phyloP scores from a whole-genome alignment of 495 filamentous ascomycete species.

The Neurospora discreta region DNA sequence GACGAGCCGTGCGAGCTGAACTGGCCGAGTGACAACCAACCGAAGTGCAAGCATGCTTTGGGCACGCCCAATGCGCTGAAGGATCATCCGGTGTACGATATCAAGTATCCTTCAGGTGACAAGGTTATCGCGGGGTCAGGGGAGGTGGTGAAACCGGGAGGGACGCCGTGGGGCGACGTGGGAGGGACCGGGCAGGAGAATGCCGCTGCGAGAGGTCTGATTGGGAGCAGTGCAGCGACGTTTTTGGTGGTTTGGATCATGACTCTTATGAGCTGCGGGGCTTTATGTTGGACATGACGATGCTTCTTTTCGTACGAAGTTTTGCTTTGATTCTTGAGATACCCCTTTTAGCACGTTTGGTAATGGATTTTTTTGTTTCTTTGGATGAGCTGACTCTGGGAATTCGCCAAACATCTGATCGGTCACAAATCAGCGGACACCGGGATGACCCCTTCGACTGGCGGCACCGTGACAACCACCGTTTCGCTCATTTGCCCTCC shows the following conservation, averaged over 20 bases:
- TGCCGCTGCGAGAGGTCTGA: neutral
- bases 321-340: neutral
- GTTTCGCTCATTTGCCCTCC: slow-evolving; percentile 32
- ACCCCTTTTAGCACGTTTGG: neutral
- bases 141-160: slow-evolving; percentile 18
- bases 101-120: slow-evolving; percentile 32
- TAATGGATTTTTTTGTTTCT: neutral
- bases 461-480: slow-evolving; percentile 27
- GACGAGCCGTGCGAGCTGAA: slow-evolving; percentile 35
- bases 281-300: neutral
- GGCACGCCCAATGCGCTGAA: slow-evolving; percentile 26
- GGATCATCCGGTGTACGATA: slow-evolving; percentile 33
- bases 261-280: neutral
- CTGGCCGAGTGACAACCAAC: slow-evolving; percentile 36
- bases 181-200: neutral
- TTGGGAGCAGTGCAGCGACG: neutral
- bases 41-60: slow-evolving; percentile 25
- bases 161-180: neutral
- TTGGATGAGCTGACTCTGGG: neutral
- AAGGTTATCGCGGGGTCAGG: slow-evolving; percentile 27
- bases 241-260: neutral
- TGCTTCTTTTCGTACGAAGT: neutral
- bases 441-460: slow-evolving; percentile 6
- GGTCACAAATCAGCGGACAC: neutral
- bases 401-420: neutral